Base-by-base conservation (phyloP, 208 protist species). In the Tetramitus jugosus region DNA sequence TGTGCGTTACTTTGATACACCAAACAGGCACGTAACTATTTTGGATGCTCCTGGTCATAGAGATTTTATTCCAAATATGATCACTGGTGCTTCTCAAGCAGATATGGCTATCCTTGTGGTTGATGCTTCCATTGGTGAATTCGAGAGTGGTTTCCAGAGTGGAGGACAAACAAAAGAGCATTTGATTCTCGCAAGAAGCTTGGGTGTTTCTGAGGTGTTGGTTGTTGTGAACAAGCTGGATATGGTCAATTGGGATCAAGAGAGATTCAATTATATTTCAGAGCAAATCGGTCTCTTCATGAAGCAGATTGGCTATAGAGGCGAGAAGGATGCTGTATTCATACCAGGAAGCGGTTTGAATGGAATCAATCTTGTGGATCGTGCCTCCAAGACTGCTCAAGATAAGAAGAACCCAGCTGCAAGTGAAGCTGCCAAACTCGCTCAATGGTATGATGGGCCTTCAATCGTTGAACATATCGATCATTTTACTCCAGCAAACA, bases 171-270 rank as follows among this genome's bases (percentile, higher is more conserved):
- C 97, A 6, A 91, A 96, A 52, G 98, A 99, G 87, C 97, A 99
- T 88, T 94, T 95, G 13, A 94, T 98, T 85, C 89, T 99, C 7
- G 95, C 96, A 39, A 98, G 97, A 82, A 99, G 96, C 39, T 92
- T 95, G 78, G 97, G 97, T 64, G 93, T 99, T 53, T 91, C 91
- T 69, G 88, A 96, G 65, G 90, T 98, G 79, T 91, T 99, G 39
- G 94, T 98, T 43, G 92, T 93, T 29, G 92, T 99, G 78, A 99
- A 99, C 91, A 99, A 99, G 87, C 99, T 99, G 96, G 98, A 99
- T 87, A 96, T 99, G 80, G 94, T 98, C 65, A 84, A 90, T 39
- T 98, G 94, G 94, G 87, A 79, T 43, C 84, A 96, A 76, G 94
- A 96, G 69, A 85, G 94, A 42, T 67, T 67, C 23, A 10, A 67